These are phyloP conservation scores for Colletotrichum sansevieriae DNA, from an alignment of 2,329 filamentous ascomycete species.

Conservation along the genomic window DNA sequence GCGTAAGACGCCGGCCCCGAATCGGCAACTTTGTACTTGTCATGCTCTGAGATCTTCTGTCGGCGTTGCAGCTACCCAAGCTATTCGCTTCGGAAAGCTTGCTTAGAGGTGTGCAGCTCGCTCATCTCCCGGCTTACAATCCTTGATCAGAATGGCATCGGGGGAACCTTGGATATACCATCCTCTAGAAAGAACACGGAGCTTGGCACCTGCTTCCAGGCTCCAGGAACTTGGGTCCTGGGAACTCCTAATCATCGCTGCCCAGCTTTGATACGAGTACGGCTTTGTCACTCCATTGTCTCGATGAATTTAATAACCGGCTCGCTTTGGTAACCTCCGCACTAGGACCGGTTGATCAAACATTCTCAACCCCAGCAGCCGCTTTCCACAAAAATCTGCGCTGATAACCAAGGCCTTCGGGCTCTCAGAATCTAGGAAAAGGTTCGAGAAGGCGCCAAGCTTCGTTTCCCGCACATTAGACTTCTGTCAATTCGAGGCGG, in stretches of 20 bases:
- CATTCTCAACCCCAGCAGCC: background rate
- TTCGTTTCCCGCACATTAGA: background rate
- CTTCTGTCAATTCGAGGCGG: conserved; percentile 16
- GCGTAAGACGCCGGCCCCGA: no score
- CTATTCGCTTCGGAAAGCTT: background rate
- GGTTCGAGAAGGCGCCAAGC: background rate
- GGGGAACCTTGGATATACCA: conserved; percentile 1
- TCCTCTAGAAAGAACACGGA: conserved; percentile 1
- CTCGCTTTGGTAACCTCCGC: no score
- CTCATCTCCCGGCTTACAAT: background rate
- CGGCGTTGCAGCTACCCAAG: no score
- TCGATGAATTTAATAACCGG: background rate
- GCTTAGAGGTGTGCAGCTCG: background rate
- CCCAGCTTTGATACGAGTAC: conserved; percentile 10
- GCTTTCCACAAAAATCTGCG: background rate
- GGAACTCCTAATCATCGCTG: background rate
- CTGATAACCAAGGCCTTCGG: background rate
- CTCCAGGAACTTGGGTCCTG: conserved; percentile 22
- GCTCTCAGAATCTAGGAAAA: background rate
- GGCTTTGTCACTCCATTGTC: background rate
- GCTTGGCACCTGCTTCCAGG: conserved; percentile 4
- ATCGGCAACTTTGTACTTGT: no score
- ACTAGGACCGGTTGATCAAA: no score
- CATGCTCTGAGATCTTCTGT: no score
- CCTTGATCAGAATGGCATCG: background rate